Evolutionary conservation across 805 yeast genomes (phyloP).

Genomic region (Blastobotrys chiropterorum): DNA sequence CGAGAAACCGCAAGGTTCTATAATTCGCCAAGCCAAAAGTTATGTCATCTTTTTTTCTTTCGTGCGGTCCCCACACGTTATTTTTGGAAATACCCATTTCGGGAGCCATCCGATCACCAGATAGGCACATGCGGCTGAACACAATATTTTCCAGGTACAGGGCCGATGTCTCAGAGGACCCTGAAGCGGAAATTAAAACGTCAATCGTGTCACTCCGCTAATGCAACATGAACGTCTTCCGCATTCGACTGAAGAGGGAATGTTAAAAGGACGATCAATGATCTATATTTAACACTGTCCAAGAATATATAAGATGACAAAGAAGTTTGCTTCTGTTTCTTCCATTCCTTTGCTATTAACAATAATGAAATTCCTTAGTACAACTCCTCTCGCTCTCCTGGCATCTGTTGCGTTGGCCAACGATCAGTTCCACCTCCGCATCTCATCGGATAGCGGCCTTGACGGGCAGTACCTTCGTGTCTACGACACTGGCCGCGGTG

Average conservation of each 20-base stretch:
- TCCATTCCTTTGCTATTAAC: not conserved
- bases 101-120: not conserved
- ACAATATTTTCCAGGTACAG: not conserved
- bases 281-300: not conserved
- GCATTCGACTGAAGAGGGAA: no score
- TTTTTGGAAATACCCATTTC: not conserved
- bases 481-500: not conserved
- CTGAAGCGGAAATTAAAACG: not conserved
- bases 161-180: not conserved
- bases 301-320: not conserved
- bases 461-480: not conserved
- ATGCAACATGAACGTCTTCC: not conserved
- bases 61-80: not conserved
- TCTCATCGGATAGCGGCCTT: not conserved
- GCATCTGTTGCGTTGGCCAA: not conserved
- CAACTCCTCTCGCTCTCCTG: not conserved
- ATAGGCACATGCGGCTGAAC: not conserved
- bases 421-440: not conserved
- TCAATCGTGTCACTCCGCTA: not conserved
- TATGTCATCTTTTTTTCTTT: not conserved
- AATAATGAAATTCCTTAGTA: not conserved
- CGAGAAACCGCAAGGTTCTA: no score
- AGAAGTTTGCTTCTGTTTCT: not conserved
- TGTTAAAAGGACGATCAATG: no score
- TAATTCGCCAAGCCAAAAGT: not conserved